Evolutionary conservation across 352 stramenopile genomes (phyloP), one percentile per base, ranked within the genome.

Genomic region (Globisporangium nodosum): DNA sequence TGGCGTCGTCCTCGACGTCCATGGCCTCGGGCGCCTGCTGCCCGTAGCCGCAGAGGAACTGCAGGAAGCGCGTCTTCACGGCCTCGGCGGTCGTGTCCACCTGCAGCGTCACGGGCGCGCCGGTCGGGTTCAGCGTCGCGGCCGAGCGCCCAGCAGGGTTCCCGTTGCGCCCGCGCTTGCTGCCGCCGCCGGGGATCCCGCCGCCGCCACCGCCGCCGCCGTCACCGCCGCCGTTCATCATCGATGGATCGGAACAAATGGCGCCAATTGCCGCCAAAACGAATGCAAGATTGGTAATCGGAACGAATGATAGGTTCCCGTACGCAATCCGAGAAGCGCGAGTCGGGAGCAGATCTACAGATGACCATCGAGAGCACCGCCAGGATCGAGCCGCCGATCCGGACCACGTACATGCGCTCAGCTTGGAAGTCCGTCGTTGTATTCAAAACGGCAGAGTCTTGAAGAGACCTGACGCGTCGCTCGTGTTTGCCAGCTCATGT

Each of bases 51-150:
- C 82, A 90, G 24, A 94, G 68, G 54, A 92, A 92, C 66, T 92
- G 75, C 53, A 94, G 65, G 56, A 94, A 94, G 12, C 85, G 85
- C 61, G 69, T 76, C 70, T 92, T 92, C 45, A 94, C 85, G 12
- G 84, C 74, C 68, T 94, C 82, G 6, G 85, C 85, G 3, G 82
- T 94, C 45, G 70, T 59, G 56, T 94, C 85, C 42, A 90, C 71
- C 21, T 88, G 66, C 33, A 87, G 47, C 50, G 87, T 74, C 3
- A 87, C 63, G n/a, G 79, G 69, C 7, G 66, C 66, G 47, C 58
- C 59, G 18, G 43, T 68, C 2, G 67, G 58, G 20, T 81, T 81
- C 21, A 87, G 74, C 24, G 70, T 7, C 16, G 76, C 64, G 5
- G 51, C 58, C 3, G 46, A 30, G 20, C 58, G 58, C 4, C 50